A percentile compares a stretch with the other conserved stretches of the same genome.
phyloP scores from a whole-genome alignment of 371 early-diverging fungal genomes.

The Chytridium lagenaria region DNA sequence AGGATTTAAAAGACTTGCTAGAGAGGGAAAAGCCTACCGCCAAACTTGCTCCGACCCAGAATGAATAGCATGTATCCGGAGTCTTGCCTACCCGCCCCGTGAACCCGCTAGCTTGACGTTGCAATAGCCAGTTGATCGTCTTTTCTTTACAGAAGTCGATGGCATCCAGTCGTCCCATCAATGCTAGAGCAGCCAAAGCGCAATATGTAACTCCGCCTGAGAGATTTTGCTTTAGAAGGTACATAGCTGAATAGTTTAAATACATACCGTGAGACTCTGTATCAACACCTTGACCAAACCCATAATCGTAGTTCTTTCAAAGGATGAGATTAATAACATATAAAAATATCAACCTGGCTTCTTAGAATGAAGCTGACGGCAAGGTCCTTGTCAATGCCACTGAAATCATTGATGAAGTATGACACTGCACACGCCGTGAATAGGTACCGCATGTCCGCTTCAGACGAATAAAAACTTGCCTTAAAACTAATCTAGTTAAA shows the following conservation, averaged over 20 bases:
- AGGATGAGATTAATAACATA: background rate
- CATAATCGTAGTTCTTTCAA: constrained; percentile 73
- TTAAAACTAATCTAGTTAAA: constrained; percentile 60
- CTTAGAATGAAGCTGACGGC: constrained; percentile 69
- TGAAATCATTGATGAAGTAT: constrained; percentile 86
- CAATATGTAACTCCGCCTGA: constrained; percentile 88
- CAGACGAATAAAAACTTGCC: constrained; percentile 67
- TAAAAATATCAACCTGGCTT: no score
- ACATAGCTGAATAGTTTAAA: no score
- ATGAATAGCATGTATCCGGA: constrained; percentile 97
- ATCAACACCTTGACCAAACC: constrained; percentile 77
- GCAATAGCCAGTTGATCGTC: constrained; percentile 82
- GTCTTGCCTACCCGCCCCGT: constrained; percentile 91
- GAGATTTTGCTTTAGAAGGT: background rate
- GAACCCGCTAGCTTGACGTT: constrained; percentile 83
- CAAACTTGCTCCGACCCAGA: constrained; percentile 94
- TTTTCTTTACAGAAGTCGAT: constrained; percentile 50
- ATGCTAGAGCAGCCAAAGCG: constrained; percentile 82
- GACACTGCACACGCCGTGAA: constrained; percentile 89
- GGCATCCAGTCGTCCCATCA: constrained; percentile 66
- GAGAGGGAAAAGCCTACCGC: constrained; percentile 52
- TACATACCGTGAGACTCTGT: constrained; percentile 89
- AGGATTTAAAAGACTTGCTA: constrained; percentile 13
- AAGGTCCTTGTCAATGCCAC: constrained; percentile 70
- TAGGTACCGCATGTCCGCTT: constrained; percentile 88